Base-by-base conservation (phyloP, 345 rosid species). In the Mallotus nudiflorus region DNA sequence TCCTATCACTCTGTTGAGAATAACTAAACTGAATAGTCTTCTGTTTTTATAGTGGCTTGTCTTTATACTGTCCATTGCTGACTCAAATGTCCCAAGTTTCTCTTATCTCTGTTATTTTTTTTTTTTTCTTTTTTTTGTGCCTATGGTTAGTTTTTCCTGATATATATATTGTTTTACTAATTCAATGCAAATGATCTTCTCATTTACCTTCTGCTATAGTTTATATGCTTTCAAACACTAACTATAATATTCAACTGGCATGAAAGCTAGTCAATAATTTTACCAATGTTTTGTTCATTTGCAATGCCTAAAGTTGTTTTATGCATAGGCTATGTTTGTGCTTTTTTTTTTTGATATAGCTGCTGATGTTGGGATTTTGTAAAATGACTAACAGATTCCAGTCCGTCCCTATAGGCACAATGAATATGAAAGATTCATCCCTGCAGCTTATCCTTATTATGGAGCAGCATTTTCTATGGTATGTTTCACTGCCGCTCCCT, bases 401-500 rank as follows among this genome's bases (percentile, higher is more conserved):
- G 89, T 88, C 48, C 73, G 83, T 22, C 89, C 93, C 28, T 88
- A 62, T 75, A 86, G 76, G 69, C 92, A 86, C 75, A 88, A 86
- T 53, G 88, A 81, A 68, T 86, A 86, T 9, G 87, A 86, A 73
- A 81, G 90, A 72, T 88, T 86, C 69, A 86, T 88, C 54, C 77
- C 85, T 62, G 82, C 86, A 29, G 92, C 90, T 57, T 88, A 77
- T 73, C 87, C 90, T 31, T 88, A 81, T 67, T 84, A 88, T 42
- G 88, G 92, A 74, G 90, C 90, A 62, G 81, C 90, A 66, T 86
- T 84, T 69, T 74, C 86, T 11, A 82, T 80, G 66, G 88, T 86
- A 84, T 3, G 33, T 27, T 48, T 70, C 67, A 25, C 59, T 46
- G 50, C 27, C 42, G 10, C 27, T 24, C 25, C 10, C 27, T 44